Conservation (phyloP, 1,284 basidiomycete species). For the Gymnopus androsaceus region DNA sequence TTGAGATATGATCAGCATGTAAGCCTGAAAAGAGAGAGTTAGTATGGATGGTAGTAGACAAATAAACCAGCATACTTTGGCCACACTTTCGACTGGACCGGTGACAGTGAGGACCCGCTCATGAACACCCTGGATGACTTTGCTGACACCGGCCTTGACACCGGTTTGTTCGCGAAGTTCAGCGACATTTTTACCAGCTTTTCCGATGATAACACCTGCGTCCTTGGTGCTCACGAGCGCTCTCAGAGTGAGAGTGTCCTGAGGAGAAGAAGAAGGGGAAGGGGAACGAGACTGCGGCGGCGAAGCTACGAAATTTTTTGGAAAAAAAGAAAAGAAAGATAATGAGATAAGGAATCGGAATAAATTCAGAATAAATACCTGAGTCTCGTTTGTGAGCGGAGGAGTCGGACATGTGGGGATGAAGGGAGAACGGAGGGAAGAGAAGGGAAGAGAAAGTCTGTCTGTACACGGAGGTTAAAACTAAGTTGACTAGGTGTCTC, state of each 20-base stretch:
- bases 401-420: conserved; percentile 60
- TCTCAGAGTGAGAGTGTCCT: conserved; percentile 82
- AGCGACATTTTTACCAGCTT: conserved; percentile 95
- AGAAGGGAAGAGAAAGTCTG: conserved; percentile 23
- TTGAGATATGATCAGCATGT: conserved; percentile 92
- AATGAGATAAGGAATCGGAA: conserved; percentile 12
- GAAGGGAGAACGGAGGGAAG: conserved; percentile 32
- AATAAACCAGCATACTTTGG: conserved; percentile 59
- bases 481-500: conserved; percentile 2
- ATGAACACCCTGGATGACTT: conserved; percentile 96
- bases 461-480: conserved; percentile 1
- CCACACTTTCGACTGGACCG: conserved; percentile 88
- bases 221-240: conserved; percentile 96
- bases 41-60: background rate
- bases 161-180: conserved; percentile 93
- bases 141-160: conserved; percentile 98
- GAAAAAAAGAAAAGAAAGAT: conserved; percentile 22
- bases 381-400: conserved; percentile 48
- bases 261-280: conserved; percentile 52
- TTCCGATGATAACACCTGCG: conserved; percentile 96
- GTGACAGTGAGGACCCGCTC: conserved; percentile 95
- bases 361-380: conserved; percentile 37
- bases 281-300: conserved; percentile 69
- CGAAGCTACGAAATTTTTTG: conserved; percentile 36
- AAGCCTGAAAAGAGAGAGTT: conserved; percentile 63